Conservation (phyloP, 352 stramenopile genomes). For the Pythium sp. region DNA sequence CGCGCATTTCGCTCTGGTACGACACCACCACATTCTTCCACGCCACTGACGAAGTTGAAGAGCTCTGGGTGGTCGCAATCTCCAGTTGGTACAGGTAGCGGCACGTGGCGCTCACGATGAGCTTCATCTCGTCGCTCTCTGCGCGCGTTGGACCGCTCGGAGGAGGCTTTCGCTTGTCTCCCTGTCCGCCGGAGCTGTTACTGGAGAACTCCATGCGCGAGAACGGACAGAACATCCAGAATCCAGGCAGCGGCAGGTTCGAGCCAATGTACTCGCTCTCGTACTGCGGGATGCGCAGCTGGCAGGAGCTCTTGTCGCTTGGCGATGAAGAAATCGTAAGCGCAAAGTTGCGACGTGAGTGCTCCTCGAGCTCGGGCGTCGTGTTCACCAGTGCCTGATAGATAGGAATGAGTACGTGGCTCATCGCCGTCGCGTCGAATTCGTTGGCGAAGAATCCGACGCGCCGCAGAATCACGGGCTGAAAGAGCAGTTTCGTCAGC, state of each 20-base stretch:
- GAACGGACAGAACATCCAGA: conserved; percentile 71
- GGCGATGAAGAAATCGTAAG: not conserved
- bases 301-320: conserved; percentile 41
- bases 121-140: conserved; percentile 66
- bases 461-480: conserved; percentile 32
- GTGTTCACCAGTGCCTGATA: conserved; percentile 66
- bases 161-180: not conserved
- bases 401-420: conserved; percentile 53
- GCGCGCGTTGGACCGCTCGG: conserved; percentile 31
- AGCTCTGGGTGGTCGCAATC: conserved; percentile 9
- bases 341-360: conserved; percentile 41
- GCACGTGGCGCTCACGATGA: conserved; percentile 67
- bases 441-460: conserved; percentile 45
- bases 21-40: not conserved
- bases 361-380: conserved; percentile 49
- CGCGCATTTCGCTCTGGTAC: conserved; percentile 19
- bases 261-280: conserved; percentile 46
- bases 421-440: conserved; percentile 41
- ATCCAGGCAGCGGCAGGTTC: conserved; percentile 60
- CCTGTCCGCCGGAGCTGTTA: not conserved
- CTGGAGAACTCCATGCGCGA: conserved; percentile 62
- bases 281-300: conserved; percentile 57
- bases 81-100: conserved; percentile 66
- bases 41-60: not conserved
- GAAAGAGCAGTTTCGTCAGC: conserved; percentile 49